phyloP scores from a whole-genome alignment of 2,329 filamentous ascomycete genomes.

The Colletotrichum zoysiae region DNA sequence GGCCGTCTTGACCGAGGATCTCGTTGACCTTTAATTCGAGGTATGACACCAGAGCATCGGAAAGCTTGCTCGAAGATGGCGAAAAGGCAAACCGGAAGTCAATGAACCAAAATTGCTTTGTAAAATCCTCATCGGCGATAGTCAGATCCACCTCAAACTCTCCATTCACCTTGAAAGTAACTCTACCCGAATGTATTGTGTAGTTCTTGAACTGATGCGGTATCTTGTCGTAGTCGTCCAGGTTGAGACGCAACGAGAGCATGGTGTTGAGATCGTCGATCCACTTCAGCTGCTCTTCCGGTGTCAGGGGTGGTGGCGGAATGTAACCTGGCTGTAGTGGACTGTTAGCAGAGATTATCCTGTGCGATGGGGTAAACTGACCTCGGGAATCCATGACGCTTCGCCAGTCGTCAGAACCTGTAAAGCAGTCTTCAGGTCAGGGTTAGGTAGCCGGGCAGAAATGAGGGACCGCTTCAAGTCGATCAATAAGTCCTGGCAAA shows the following conservation, averaged over 20 bases:
- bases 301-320: slow-evolving; percentile 76
- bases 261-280: slow-evolving; percentile 86
- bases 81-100: slow-evolving; percentile 88
- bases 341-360: slow-evolving; percentile 19
- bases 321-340: slow-evolving; percentile 77
- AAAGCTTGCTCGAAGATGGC: slow-evolving; percentile 73
- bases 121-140: slow-evolving; percentile 85
- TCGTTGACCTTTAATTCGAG: slow-evolving; percentile 81
- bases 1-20: slow-evolving; percentile 75
- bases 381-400: slow-evolving; percentile 83
- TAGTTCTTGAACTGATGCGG: slow-evolving; percentile 84
- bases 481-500: slow-evolving; percentile 72
- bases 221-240: slow-evolving; percentile 82
- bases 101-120: slow-evolving; percentile 92
- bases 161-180: slow-evolving; percentile 83
- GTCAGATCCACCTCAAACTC: slow-evolving; percentile 96
- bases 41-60: slow-evolving; percentile 72
- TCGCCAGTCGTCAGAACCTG: slow-evolving; percentile 85
- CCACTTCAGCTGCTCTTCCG: slow-evolving; percentile 79
- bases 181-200: slow-evolving; percentile 84
- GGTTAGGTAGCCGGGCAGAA: slow-evolving; percentile 83
- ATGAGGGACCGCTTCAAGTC: slow-evolving; percentile 80
- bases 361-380: slow-evolving; percentile 56
- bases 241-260: slow-evolving; percentile 83
- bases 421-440: slow-evolving; percentile 90